Percentiles rank a stretch among this genome's conserved stretches.
phyloP scores from a whole-genome alignment of 78 protist species.

The slime mould (Dictyostelium discoideum) region DNA sequence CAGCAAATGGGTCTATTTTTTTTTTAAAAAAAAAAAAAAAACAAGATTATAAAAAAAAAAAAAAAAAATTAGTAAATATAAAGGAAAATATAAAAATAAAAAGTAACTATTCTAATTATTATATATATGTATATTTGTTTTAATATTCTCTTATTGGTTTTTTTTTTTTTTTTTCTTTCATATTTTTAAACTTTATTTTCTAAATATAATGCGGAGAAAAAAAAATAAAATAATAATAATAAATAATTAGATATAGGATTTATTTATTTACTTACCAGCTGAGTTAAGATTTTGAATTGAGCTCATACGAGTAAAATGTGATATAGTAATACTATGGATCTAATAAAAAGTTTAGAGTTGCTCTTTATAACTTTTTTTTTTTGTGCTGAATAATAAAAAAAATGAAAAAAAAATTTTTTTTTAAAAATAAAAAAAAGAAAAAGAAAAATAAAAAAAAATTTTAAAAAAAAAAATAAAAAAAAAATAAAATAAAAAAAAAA shows the following conservation, averaged over 20 bases:
- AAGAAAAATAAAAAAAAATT: background rate
- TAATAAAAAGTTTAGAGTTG: background rate
- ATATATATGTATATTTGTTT: no score
- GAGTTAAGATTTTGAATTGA: slow-evolving; percentile 68
- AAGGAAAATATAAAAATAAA: no score
- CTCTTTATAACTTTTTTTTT: background rate
- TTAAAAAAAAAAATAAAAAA: background rate
- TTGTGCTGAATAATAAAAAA: background rate
- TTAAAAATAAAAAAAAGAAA: background rate
- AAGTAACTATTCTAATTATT: no score
- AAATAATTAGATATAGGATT: no score
- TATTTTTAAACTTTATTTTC: no score
- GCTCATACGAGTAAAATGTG: slow-evolving; percentile 50
- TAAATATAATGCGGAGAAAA: no score
- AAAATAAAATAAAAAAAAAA: background rate
- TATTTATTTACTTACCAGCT: slow-evolving; percentile 14
- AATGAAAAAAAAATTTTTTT: background rate
- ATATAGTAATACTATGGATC: background rate
- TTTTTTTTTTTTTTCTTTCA: no score
- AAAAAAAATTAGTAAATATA: background rate
- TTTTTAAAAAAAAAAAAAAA: background rate
- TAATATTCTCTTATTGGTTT: no score
- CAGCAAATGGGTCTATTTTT: slow-evolving; percentile 77
- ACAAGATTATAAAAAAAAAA: background rate
- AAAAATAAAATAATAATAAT: no score